phyloP scores from a whole-genome alignment of 805 yeast species.

The Candida pini region DNA sequence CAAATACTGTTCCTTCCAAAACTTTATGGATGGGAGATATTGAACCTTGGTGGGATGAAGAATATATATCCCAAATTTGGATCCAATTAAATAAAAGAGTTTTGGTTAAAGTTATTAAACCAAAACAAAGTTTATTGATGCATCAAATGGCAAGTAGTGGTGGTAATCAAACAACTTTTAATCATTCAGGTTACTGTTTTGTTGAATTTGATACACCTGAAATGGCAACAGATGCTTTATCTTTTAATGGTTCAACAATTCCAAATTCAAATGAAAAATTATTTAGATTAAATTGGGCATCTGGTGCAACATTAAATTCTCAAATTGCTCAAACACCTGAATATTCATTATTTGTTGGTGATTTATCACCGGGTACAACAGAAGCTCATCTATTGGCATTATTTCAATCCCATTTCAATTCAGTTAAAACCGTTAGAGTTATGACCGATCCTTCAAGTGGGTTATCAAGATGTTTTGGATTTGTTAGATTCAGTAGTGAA shows the following conservation, averaged over 20 bases:
- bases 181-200: constrained; percentile 64
- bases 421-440: constrained; percentile 75
- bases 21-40: constrained; percentile 89
- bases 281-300: constrained; percentile 78
- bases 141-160: constrained; percentile 26
- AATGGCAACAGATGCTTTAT: constrained; percentile 64
- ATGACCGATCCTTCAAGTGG: constrained; percentile 84
- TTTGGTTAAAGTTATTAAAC: constrained; percentile 59
- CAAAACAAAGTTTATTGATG: constrained; percentile 31
- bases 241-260: constrained; percentile 58
- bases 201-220: constrained; percentile 66
- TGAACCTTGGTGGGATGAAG: constrained; percentile 75
- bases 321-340: constrained; percentile 73
- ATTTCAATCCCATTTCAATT: constrained; percentile 59
- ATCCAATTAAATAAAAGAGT: constrained; percentile 49
- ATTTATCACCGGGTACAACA: constrained; percentile 69
- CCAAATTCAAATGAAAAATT: constrained; percentile 56
- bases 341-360: constrained; percentile 77
- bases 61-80: constrained; percentile 56
- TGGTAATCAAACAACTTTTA: constrained; percentile 21
- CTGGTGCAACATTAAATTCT: constrained; percentile 70
- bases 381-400: constrained; percentile 72
- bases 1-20: constrained; percentile 50
- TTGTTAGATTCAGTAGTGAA: constrained; percentile 69
- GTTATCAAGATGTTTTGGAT: constrained; percentile 73